Percentiles rank a stretch among this genome's conserved stretches.
phyloP scores from a whole-genome alignment of 768 basidiomycete genomes.

The Suillus occidentalis region DNA sequence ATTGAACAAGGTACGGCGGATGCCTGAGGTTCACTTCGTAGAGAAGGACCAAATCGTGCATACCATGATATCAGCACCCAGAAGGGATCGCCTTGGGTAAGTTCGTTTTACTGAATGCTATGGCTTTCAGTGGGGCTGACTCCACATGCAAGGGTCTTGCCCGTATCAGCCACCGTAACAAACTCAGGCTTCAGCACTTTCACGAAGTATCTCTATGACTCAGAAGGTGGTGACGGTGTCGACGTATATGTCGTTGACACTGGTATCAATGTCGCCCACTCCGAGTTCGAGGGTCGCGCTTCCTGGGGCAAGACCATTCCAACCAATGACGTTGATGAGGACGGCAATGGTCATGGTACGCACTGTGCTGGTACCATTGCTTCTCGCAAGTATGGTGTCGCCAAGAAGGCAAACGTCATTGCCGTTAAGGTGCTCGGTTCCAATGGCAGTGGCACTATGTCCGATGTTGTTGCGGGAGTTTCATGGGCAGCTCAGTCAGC shows the following conservation, averaged over 20 bases:
- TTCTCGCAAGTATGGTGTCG: slow-evolving; percentile 91
- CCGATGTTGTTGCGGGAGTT: slow-evolving; percentile 89
- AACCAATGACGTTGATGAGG: slow-evolving; percentile 75
- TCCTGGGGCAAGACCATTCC: slow-evolving; percentile 94
- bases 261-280: slow-evolving; percentile 84
- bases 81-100: slow-evolving; percentile 83
- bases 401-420: slow-evolving; percentile 86
- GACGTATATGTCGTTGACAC: slow-evolving; percentile 90
- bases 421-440: slow-evolving; percentile 95
- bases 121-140: slow-evolving; percentile 14
- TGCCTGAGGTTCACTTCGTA: slow-evolving; percentile 90
- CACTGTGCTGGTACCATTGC: slow-evolving; percentile 97
- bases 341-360: slow-evolving; percentile 94
- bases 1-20: slow-evolving; percentile 73
- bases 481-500: slow-evolving; percentile 68
- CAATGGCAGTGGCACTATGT: slow-evolving; percentile 93
- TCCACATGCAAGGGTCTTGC: slow-evolving; percentile 74
- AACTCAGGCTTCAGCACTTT: slow-evolving; percentile 80
- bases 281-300: slow-evolving; percentile 88
- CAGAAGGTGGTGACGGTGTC: slow-evolving; percentile 83
- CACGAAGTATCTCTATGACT: slow-evolving; percentile 73
- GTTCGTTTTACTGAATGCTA: slow-evolving; percentile 22
- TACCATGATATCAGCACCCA: slow-evolving; percentile 52
- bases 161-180: slow-evolving; percentile 84
- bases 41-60: slow-evolving; percentile 94